Evolutionary conservation across 345 rosid genomes (phyloP).

Genomic region (Gossypium rotundifolium): DNA sequence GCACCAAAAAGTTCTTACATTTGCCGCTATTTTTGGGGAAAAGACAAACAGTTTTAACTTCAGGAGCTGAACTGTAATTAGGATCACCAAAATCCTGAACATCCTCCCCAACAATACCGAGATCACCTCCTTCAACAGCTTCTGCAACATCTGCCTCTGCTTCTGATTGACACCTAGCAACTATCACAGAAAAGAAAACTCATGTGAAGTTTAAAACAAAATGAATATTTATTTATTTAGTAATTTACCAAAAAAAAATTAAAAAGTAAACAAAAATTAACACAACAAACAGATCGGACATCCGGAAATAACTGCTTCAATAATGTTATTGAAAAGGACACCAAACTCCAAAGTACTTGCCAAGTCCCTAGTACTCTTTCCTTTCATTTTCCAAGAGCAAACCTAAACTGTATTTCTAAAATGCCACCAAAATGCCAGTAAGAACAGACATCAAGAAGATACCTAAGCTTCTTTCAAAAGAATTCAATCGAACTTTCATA

Average conservation of each 20-base stretch:
- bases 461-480: neutral
- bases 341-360: neutral
- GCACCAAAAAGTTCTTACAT: conserved; percentile 25
- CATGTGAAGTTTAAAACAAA: neutral
- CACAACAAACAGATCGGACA: neutral
- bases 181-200: conserved; percentile 29
- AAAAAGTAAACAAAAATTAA: neutral
- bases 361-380: neutral
- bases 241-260: neutral
- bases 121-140: conserved; percentile 47
- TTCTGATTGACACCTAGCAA: conserved; percentile 41
- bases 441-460: neutral
- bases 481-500: neutral
- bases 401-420: neutral
- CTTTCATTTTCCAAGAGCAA: neutral
- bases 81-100: conserved; percentile 45
- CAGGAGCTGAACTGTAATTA: conserved; percentile 58
- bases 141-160: conserved; percentile 41
- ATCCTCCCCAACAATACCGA: conserved; percentile 68
- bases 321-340: neutral
- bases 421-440: neutral
- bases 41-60: conserved; percentile 58
- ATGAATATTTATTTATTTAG: neutral
- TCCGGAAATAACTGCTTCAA: neutral
- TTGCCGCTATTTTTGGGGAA: conserved; percentile 79